Percentiles rank a stretch among this genome's conserved stretches.
These are phyloP conservation scores for Plasmodium reichenowi DNA, from an alignment of 169 alveolate species.

Conservation along the genomic window DNA sequence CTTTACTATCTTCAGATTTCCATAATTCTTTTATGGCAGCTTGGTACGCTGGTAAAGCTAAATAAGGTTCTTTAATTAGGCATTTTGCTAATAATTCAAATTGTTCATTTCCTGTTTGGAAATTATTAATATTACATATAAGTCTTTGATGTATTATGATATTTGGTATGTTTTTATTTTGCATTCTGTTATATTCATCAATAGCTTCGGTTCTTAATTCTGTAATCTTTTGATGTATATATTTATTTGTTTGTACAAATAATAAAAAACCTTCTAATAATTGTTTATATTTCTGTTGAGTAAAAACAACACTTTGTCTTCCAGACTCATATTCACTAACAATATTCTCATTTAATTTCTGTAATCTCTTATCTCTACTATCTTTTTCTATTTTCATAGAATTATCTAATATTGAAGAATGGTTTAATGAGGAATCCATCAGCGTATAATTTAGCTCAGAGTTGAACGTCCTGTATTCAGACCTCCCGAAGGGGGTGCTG, in stretches of 20 bases:
- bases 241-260: constrained; percentile 66
- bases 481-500: constrained; percentile 52
- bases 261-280: constrained; percentile 52
- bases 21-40: constrained; percentile 89
- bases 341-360: constrained; percentile 50
- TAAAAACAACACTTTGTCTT: constrained; percentile 73
- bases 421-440: constrained; percentile 66
- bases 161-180: constrained; percentile 75
- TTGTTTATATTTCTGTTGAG: constrained; percentile 70
- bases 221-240: constrained; percentile 48
- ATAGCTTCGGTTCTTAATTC: constrained; percentile 69
- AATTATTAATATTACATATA: constrained; percentile 80
- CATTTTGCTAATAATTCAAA: constrained; percentile 78
- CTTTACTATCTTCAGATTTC: constrained; percentile 82
- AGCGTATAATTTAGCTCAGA: constrained; percentile 45
- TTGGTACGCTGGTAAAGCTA: constrained; percentile 88
- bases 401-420: constrained; percentile 57
- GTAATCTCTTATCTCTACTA: constrained; percentile 36
- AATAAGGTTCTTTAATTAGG: constrained; percentile 85
- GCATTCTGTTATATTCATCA: constrained; percentile 66
- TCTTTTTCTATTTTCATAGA: constrained; percentile 66
- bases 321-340: constrained; percentile 70
- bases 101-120: constrained; percentile 80
- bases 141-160: constrained; percentile 83
- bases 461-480: constrained; percentile 37